Evolutionary conservation across 2,329 filamentous ascomycete species (phyloP).

Genomic region (Ascochyta viciae-villosae): DNA sequence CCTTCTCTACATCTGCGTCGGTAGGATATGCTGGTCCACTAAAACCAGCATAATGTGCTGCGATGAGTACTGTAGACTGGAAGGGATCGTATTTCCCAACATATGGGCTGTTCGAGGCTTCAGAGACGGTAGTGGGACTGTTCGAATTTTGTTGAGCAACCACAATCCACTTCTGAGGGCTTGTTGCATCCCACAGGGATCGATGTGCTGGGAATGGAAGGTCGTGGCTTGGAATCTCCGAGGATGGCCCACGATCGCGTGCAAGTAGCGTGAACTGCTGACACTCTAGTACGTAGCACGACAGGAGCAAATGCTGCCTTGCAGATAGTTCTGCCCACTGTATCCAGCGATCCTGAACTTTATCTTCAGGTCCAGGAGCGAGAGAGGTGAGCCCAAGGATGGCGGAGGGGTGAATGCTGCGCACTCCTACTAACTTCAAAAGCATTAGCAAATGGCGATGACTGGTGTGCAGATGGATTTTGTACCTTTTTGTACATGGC

Average conservation of each 20-base stretch:
- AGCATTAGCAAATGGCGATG: no score
- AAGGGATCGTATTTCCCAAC: constrained; percentile 38
- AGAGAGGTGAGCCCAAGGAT: no score
- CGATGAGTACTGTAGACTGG: constrained; percentile 49
- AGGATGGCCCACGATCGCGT: constrained; percentile 27
- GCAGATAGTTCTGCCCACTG: constrained; percentile 43
- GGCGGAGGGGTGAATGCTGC: constrained; percentile 21
- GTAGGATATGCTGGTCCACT: constrained; percentile 24
- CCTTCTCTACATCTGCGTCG: constrained; percentile 28
- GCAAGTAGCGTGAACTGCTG: constrained; percentile 47
- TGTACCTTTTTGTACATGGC: constrained; percentile 46
- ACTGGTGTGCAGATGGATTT: not conserved
- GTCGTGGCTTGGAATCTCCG: constrained; percentile 33
- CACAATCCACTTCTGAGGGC: constrained; percentile 31
- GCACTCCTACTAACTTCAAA: not conserved
- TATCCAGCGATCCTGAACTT: constrained; percentile 37
- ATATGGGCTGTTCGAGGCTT: constrained; percentile 25
- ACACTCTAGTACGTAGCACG: constrained; percentile 53
- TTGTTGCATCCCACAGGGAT: constrained; percentile 48
- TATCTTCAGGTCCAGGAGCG: constrained; percentile 26
- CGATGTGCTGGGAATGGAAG: constrained; percentile 49
- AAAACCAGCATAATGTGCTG: constrained; percentile 40
- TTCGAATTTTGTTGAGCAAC: constrained; percentile 27
- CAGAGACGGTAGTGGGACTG: constrained; percentile 35
- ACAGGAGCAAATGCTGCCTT: constrained; percentile 49